Base-by-base conservation (phyloP, 306 rosid genomes). In the Senna tora region DNA sequence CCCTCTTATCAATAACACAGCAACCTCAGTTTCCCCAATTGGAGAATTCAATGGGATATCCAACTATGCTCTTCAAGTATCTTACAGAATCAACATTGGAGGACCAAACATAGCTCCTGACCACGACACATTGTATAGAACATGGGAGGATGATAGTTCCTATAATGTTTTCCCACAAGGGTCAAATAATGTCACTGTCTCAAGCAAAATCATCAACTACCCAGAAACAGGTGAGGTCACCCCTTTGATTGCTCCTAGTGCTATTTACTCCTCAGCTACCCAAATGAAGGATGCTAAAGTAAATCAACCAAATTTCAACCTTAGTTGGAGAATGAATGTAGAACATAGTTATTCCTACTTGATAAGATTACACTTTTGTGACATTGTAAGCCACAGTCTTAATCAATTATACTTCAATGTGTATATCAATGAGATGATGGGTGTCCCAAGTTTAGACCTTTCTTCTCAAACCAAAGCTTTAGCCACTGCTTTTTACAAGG, bases 311-410 rank as follows among this genome's bases (percentile, higher is more conserved):
- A 85, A 80, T 38, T 81, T 88, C 81, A 93, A 93, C 25, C 86
- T 93, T 20, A 87, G 79, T 42, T 93, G 97, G 98, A 72, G 58
- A 72, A 38, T 93, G 60, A 71, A 74, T 33, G 93, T 87, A n/a
- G 98, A 90, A 9, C 46, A 36, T 16, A 79, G 80, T 38, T 87
- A 75, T 52, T 86, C 90, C 13, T 93, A 90, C 69, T 81, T 90
- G 84, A 75, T 93, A 46, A 88, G 98, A 64, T 16, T 90, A 76
- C 98, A 93, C 79, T 93, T 93, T 49, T 88, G 96, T 53, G 98
- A 93, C 75, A 90, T 93, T 32, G 86, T 90, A n/a, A 90, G 97
- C 79, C 66, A 52, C 42, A 55, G 64, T 13, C 79, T 89, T 0
- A 67, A 80, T 13, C 64, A 22, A 56, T 62, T 93, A 42, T 84